These are phyloP conservation scores for Trichoderma hamatum DNA, from an alignment of 2,329 filamentous ascomycete species.

Conservation along the genomic window DNA sequence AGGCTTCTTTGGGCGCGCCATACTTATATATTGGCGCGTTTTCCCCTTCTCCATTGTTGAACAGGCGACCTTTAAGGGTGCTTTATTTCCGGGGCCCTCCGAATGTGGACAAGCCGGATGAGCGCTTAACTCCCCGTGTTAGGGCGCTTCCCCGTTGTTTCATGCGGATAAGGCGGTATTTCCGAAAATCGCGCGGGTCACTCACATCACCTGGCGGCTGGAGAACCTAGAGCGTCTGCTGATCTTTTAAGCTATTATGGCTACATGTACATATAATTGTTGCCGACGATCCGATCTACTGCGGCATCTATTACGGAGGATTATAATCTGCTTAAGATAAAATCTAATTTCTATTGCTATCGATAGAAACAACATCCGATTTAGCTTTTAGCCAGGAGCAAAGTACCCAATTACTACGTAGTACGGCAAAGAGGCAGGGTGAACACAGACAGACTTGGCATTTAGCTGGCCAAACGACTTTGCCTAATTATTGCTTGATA, in stretches of 20 bases:
- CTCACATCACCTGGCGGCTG: background rate
- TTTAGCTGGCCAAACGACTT: too few species aligned
- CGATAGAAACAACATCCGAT: too few species aligned
- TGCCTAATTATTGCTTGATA: too few species aligned
- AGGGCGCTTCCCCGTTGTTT: background rate
- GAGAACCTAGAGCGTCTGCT: background rate
- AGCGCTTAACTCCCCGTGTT: conserved; percentile 3
- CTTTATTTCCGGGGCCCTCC: background rate
- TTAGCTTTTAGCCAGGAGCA: too few species aligned
- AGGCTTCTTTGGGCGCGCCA: background rate
- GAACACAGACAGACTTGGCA: too few species aligned
- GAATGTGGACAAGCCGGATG: background rate
- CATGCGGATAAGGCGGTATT: background rate
- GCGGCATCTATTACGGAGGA: background rate
- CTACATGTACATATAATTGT: background rate
- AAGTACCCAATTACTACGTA: too few species aligned
- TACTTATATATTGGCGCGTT: conserved; percentile 11
- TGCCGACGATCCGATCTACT: background rate
- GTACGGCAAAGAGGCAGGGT: too few species aligned
- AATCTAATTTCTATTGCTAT: too few species aligned
- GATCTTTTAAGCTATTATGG: background rate
- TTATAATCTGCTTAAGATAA: background rate
- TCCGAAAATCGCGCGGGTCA: background rate
- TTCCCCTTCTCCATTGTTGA: background rate
- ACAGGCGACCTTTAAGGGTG: background rate